A percentile compares a stretch with the other conserved stretches of the same genome.
These are phyloP conservation scores for Tylopilus felleus DNA, from an alignment of 768 basidiomycete species.

Conservation along the genomic window DNA sequence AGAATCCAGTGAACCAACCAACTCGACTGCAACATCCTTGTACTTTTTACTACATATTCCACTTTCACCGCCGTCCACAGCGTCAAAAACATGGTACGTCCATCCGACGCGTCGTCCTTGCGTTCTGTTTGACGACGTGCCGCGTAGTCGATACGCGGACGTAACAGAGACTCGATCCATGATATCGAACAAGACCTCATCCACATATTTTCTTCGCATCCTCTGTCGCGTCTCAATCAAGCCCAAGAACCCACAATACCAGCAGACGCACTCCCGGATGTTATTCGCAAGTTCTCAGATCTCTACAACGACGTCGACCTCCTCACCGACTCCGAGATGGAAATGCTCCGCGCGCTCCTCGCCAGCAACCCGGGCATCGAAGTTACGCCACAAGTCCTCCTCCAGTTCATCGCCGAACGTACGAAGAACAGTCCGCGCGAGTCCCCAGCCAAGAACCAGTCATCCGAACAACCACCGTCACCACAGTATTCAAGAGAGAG, in stretches of 20 bases:
- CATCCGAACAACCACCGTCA: conserved; percentile 7
- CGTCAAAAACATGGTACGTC: conserved; percentile 25
- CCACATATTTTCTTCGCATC: conserved; percentile 65
- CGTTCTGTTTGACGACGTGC: not conserved
- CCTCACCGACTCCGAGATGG: conserved; percentile 61
- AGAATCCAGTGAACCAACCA: not conserved
- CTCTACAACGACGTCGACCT: conserved; percentile 59
- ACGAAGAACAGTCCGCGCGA: conserved; percentile 40
- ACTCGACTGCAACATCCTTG: conserved; percentile 5
- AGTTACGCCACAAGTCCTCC: conserved; percentile 64
- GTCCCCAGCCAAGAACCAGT: conserved; percentile 22
- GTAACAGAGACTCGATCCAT: conserved; percentile 66
- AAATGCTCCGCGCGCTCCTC: conserved; percentile 55
- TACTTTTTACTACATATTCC: conserved; percentile 4
- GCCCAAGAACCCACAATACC: conserved; percentile 64
- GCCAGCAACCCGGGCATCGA: conserved; percentile 58
- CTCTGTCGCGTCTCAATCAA: conserved; percentile 54
- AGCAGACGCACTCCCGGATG: conserved; percentile 65
- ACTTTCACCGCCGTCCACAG: conserved; percentile 1
- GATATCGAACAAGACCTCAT: conserved; percentile 69
- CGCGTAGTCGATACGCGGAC: conserved; percentile 41
- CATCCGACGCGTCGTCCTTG: conserved; percentile 7
- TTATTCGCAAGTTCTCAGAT: conserved; percentile 61
- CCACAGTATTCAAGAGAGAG: conserved; percentile 25
- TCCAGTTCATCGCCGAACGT: conserved; percentile 61